Percentiles rank a stretch among this genome's conserved stretches.
phyloP scores from a whole-genome alignment of 2,329 filamentous ascomycete genomes.

The Acarospora socialis region DNA sequence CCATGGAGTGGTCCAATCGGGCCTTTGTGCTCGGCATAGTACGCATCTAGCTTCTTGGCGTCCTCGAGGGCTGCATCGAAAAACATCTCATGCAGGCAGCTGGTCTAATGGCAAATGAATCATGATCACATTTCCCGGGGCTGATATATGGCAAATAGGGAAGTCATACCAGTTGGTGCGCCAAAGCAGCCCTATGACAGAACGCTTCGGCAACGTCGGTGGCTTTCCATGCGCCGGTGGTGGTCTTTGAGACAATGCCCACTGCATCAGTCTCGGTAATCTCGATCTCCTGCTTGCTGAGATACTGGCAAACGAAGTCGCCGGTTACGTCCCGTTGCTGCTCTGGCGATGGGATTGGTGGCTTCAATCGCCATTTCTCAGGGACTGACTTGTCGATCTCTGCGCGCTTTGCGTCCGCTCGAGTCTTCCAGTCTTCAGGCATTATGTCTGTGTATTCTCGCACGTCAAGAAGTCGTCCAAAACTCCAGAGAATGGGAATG shows the following conservation, averaged over 20 bases:
- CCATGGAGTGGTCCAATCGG: constrained; percentile 48
- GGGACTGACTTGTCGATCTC: constrained; percentile 41
- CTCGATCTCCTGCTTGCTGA: constrained; percentile 38
- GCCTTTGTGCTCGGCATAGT: constrained; percentile 27
- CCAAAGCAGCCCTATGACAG: constrained; percentile 41
- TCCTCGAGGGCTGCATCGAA: constrained; percentile 38
- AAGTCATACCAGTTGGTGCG: constrained; percentile 42
- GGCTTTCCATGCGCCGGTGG: constrained; percentile 40
- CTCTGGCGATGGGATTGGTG: constrained; percentile 31
- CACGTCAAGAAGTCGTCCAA: background rate
- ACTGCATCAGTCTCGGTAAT: constrained; percentile 48
- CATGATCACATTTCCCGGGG: background rate
- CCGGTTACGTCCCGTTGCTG: constrained; percentile 44
- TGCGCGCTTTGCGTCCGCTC: constrained; percentile 39
- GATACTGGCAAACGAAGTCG: constrained; percentile 41
- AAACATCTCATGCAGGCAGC: constrained; percentile 40
- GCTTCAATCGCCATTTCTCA: constrained; percentile 38
- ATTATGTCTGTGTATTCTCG: constrained; percentile 16
- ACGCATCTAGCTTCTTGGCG: constrained; percentile 35
- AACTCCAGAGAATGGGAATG: background rate
- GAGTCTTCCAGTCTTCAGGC: constrained; percentile 32
- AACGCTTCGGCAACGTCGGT: constrained; percentile 42
- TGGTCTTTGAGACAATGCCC: constrained; percentile 40
- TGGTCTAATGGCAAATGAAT: constrained; percentile 21
- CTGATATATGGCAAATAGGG: constrained; percentile 13